These are phyloP conservation scores for Globisporangium splendens DNA, from an alignment of 352 stramenopile species.

Conservation along the genomic window DNA sequence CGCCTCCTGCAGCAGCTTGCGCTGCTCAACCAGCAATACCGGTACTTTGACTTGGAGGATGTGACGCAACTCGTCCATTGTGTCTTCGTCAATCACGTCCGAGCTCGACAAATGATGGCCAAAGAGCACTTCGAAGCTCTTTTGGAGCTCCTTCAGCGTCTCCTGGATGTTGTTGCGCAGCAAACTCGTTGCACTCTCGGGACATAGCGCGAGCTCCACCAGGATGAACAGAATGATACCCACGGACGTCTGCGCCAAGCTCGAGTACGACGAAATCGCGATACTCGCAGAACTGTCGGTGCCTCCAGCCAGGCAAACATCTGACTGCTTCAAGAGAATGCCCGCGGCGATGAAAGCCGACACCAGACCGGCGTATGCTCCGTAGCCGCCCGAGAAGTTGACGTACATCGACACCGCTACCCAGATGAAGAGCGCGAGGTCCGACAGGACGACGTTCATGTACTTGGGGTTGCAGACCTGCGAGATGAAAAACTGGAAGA, in stretches of 20 bases:
- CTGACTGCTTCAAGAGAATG: slow-evolving; percentile 57
- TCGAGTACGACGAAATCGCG: slow-evolving; percentile 73
- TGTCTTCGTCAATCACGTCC: slow-evolving; percentile 49
- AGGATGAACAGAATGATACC: slow-evolving; percentile 77
- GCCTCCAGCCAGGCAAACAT: slow-evolving; percentile 43
- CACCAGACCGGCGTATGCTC: slow-evolving; percentile 67
- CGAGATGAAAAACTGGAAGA: slow-evolving; percentile 83
- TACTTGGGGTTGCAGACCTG: slow-evolving; percentile 48
- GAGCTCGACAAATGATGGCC: slow-evolving; percentile 61
- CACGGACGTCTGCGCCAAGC: slow-evolving; percentile 71
- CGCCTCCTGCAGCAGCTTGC: slow-evolving; percentile 57
- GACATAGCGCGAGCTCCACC: slow-evolving; percentile 61
- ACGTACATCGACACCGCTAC: slow-evolving; percentile 77
- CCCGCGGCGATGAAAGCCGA: slow-evolving; percentile 69
- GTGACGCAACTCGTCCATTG: slow-evolving; percentile 45
- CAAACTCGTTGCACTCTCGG: slow-evolving; percentile 64
- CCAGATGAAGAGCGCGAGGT: slow-evolving; percentile 67
- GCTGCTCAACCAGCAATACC: slow-evolving; percentile 50
- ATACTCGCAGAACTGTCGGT: slow-evolving; percentile 39
- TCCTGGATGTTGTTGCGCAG: slow-evolving; percentile 75
- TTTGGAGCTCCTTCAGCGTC: slow-evolving; percentile 59
- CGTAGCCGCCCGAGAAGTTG: slow-evolving; percentile 59
- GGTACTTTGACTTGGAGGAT: slow-evolving; percentile 63
- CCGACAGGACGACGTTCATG: slow-evolving; percentile 43
- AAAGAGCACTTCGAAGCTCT: slow-evolving; percentile 65